Evolutionary conservation across 208 protist species (phyloP), one percentile per base, ranked within the genome.

Genomic region (Acanthamoeba castellanii): DNA sequence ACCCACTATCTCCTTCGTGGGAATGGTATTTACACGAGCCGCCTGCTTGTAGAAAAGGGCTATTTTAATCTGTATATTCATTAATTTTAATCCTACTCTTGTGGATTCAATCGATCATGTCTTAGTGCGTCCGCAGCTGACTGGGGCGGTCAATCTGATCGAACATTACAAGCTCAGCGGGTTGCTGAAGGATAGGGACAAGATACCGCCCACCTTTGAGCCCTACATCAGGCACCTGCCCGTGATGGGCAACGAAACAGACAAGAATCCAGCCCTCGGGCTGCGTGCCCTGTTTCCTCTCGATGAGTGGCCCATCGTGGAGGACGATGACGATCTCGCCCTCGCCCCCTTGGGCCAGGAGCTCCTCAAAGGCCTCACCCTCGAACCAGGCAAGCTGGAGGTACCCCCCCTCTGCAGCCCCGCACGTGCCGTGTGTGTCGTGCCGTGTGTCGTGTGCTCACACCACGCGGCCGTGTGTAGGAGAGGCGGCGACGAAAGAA

Each of bases 211-310:
- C 11, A 94, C 90, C 5, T 94, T 84, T 61, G 90, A 94, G 90
- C 90, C 90, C 61, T 94, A 94, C 72, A 78, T 94, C 8, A 27
- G 66, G 45, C 90, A 94, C 50, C 45, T 94, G 90, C 90, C 90
- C 47, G 64, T 92, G n/a, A 64, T 92, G 85, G 90, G 90, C n/a
- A 82, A 94, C 72, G 66, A 84, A 37, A 82, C 61, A 9, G 70
- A 76, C 47, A 61, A 59, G 34, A 82, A 94, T 42, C 90, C 90
- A 0, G 55, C 27, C 13, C 37, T 82, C 7, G 66, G 90, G 7
- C 90, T 94, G 37, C 64, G 72, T 27, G 16, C 90, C 34, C 72
- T 94, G 45, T 94, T 94, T n/a, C 64, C 34, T 18, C 47, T 70
- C 7, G 72, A 94, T 9, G 90, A 94, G 90, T 94, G 61, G 61